Conservation (phyloP, 2,329 filamentous ascomycete genomes). For the Fusarium albidum region DNA sequence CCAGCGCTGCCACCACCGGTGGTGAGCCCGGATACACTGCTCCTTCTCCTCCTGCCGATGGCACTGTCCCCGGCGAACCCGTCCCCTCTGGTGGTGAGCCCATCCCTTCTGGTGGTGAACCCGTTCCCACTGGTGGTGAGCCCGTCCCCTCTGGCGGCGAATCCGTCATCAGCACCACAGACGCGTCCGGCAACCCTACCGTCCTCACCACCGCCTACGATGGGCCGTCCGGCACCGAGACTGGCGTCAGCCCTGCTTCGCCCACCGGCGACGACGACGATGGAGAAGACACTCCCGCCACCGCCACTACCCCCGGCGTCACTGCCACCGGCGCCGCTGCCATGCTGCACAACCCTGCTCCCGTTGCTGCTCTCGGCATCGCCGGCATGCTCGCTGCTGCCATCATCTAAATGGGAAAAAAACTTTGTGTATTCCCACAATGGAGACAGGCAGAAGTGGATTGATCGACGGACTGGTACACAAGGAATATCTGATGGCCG, state of each 20-base stretch:
- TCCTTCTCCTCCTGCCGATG: constrained; percentile 14
- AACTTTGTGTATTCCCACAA: too few species aligned
- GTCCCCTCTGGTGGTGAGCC: too few species aligned
- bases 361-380: constrained; percentile 37
- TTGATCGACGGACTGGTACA: too few species aligned
- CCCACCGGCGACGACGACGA: constrained; percentile 27
- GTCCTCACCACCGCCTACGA: constrained; percentile 28
- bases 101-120: constrained; percentile 18
- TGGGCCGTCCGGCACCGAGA: constrained; percentile 28
- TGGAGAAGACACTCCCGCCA: constrained; percentile 31
- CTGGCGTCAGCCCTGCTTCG: constrained; percentile 20
- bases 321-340: constrained; percentile 44
- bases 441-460: constrained; percentile 27
- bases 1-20: constrained; percentile 9
- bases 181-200: constrained; percentile 26
- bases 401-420: constrained; percentile 44
- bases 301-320: constrained; percentile 40
- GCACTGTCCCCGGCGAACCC: constrained; percentile 16
- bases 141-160: constrained; percentile 10
- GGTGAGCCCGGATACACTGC: constrained; percentile 25
- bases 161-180: constrained; percentile 32
- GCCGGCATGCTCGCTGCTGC: constrained; percentile 39
- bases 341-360: constrained; percentile 29
- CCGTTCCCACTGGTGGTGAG: constrained; percentile 11
- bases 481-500: constrained; percentile 15